phyloP scores from a whole-genome alignment of 805 yeast genomes.

The Metschnikowia henanensis region DNA sequence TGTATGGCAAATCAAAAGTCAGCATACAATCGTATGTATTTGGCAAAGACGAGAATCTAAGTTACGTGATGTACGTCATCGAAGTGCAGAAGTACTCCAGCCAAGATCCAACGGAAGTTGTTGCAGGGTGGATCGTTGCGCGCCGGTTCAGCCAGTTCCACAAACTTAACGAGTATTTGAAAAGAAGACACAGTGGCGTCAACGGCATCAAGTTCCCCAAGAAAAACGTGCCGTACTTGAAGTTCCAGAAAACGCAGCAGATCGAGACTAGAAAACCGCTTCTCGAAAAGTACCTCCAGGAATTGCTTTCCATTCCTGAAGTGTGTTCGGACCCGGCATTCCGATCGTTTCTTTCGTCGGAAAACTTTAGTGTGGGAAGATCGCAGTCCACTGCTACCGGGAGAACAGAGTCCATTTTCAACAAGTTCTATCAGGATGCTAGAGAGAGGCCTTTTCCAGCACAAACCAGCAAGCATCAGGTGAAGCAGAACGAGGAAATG shows the following conservation, averaged over 20 bases:
- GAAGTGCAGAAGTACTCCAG: constrained; percentile 60
- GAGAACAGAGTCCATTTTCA: constrained; percentile 26
- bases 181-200: constrained; percentile 50
- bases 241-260: constrained; percentile 63
- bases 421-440: constrained; percentile 27
- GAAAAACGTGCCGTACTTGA: constrained; percentile 60
- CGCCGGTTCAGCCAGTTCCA: constrained; percentile 84
- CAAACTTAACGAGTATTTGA: constrained; percentile 65
- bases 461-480: constrained; percentile 1
- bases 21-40: constrained; percentile 53
- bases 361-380: constrained; percentile 44
- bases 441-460: constrained; percentile 18
- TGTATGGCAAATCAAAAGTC: constrained; percentile 64
- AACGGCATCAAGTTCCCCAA: constrained; percentile 55
- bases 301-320: constrained; percentile 57
- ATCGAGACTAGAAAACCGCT: constrained; percentile 62
- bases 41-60: constrained; percentile 48
- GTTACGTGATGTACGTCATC: constrained; percentile 67
- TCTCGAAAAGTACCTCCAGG: constrained; percentile 61
- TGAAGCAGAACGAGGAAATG: constrained; percentile 16
- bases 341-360: constrained; percentile 77
- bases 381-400: constrained; percentile 23
- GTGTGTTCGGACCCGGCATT: constrained; percentile 76
- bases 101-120: constrained; percentile 42
- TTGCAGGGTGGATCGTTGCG: constrained; percentile 89